phyloP scores from a whole-genome alignment of 257 asterid species.

The Jasminum sambac region DNA sequence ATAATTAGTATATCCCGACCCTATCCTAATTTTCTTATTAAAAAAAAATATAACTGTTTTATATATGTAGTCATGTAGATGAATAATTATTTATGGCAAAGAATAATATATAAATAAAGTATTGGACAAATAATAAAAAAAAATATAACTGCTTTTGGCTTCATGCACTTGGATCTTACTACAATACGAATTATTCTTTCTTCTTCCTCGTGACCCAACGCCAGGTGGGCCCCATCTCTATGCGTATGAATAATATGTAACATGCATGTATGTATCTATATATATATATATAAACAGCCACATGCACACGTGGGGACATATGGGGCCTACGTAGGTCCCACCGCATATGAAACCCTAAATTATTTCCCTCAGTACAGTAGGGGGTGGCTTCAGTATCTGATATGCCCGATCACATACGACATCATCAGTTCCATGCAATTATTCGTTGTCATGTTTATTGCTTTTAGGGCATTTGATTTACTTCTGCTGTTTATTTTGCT shows the following conservation, averaged over 20 bases:
- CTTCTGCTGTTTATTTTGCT: neutral
- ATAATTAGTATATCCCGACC: no score
- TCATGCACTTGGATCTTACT: slow-evolving; percentile 40
- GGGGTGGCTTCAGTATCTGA: slow-evolving; percentile 1
- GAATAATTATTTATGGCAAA: no score
- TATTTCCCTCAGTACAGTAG: neutral
- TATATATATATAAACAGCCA: neutral
- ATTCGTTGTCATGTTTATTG: slow-evolving; percentile 29
- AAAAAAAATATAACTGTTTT: no score
- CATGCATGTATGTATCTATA: neutral
- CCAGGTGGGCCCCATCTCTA: neutral
- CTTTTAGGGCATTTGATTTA: slow-evolving; percentile 11
- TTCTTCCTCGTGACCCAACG: slow-evolving; percentile 22
- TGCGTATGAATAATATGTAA: neutral
- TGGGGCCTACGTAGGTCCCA: neutral
- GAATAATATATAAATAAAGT: slow-evolving; percentile 25
- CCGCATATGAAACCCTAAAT: slow-evolving; percentile 13
- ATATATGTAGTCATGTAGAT: no score
- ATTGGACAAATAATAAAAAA: slow-evolving; percentile 14
- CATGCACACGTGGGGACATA: slow-evolving; percentile 20
- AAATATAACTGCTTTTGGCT: slow-evolving; percentile 50
- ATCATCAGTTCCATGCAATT: slow-evolving; percentile 40
- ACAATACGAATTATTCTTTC: slow-evolving; percentile 38
- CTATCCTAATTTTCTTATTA: slow-evolving; percentile 19
- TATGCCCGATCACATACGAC: slow-evolving; percentile 42